Percentiles rank a stretch among this genome's conserved stretches.
These are phyloP conservation scores for Fusarium sp. DNA, from an alignment of 2,329 filamentous ascomycete species.

Conservation along the genomic window DNA sequence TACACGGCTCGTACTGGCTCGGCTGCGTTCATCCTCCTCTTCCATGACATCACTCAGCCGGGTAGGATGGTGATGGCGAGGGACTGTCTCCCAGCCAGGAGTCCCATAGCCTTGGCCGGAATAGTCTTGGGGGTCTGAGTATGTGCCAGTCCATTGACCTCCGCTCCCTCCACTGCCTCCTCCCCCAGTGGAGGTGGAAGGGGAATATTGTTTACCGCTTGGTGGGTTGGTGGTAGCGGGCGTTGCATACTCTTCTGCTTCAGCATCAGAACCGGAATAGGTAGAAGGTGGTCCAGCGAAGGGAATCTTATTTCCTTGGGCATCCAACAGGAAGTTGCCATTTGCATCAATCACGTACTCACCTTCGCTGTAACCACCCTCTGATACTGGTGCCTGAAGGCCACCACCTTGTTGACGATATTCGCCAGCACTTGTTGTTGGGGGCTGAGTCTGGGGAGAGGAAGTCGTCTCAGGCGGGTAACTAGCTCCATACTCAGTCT, in stretches of 20 bases:
- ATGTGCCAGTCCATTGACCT: slow-evolving; percentile 54
- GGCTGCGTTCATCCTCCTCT: slow-evolving; percentile 83
- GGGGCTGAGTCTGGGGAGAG: slow-evolving; percentile 53
- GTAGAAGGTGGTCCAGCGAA: slow-evolving; percentile 58
- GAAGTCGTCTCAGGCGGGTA: slow-evolving; percentile 52
- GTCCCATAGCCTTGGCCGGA: slow-evolving; percentile 72
- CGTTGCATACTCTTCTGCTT: slow-evolving; percentile 67
- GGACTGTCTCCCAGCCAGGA: slow-evolving; percentile 78
- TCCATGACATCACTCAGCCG: slow-evolving; percentile 88
- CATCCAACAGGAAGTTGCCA: slow-evolving; percentile 69
- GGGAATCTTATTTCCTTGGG: slow-evolving; percentile 66
- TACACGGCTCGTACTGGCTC: slow-evolving; percentile 71
- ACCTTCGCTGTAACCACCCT: slow-evolving; percentile 73
- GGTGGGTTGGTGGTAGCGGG: slow-evolving; percentile 56
- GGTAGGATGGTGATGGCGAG: slow-evolving; percentile 86
- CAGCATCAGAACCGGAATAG: slow-evolving; percentile 60
- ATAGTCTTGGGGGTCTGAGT: slow-evolving; percentile 66
- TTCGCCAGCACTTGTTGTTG: slow-evolving; percentile 43
- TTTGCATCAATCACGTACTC: slow-evolving; percentile 74
- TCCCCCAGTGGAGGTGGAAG: slow-evolving; percentile 43
- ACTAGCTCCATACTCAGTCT: slow-evolving; percentile 43
- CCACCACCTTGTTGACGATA: slow-evolving; percentile 37
- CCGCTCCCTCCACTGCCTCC: slow-evolving; percentile 52
- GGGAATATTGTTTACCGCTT: slow-evolving; percentile 47
- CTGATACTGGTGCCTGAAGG: slow-evolving; percentile 54